Evolutionary conservation across 176 grass and related monocot genomes (phyloP), one percentile per base, ranked within the genome.

Genomic region (Guadua angustifolia): DNA sequence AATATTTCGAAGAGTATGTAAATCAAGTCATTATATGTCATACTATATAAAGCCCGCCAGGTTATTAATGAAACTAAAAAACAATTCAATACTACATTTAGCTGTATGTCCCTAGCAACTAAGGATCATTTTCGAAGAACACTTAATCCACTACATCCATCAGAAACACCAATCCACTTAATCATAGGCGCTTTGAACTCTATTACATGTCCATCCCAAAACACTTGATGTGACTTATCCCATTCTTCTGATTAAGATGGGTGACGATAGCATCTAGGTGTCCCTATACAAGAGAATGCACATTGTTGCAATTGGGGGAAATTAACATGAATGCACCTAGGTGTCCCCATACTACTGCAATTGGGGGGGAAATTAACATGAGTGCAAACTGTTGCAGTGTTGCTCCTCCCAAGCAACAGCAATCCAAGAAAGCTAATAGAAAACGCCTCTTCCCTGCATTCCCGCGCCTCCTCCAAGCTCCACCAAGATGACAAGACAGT

Each of bases 341-440:
- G n/a, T n/a, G n/a, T n/a, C n/a, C n/a, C n/a, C 16, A 35, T n/a
- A 39, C 13, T 62, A 16, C 5, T 7, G 22, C 9, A 56, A 40
- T n/a, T 52, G 17, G 58, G 52, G 63, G 6, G 0, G n/a, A 10
- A 8, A 13, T 29, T 21, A 12, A 35, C 64, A 6, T 7, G 71
- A 69, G 33, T 1, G 29, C 79, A 16, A 12, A n/a, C 0, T 42
- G 21, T 9, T 52, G 43, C 56, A n/a, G n/a, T n/a, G n/a, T n/a
- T n/a, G n/a, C n/a, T 80, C n/a, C 67, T n/a, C 73, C 16, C 51
- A 85, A 40, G 36, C 55, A 85, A 43, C 25, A 79, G 21, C 29
- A 8, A 43, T 4, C 3, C 47, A 79, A 40, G 29, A 42, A 36
- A 88, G 82, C n/a, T n/a, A 39, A 8, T n/a, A 4, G 80, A 73